Percentiles rank a stretch among this genome's conserved stretches.
These are phyloP conservation scores for Peronosclerospora sorghi DNA, from an alignment of 352 stramenopile genomes.

Conservation along the genomic window DNA sequence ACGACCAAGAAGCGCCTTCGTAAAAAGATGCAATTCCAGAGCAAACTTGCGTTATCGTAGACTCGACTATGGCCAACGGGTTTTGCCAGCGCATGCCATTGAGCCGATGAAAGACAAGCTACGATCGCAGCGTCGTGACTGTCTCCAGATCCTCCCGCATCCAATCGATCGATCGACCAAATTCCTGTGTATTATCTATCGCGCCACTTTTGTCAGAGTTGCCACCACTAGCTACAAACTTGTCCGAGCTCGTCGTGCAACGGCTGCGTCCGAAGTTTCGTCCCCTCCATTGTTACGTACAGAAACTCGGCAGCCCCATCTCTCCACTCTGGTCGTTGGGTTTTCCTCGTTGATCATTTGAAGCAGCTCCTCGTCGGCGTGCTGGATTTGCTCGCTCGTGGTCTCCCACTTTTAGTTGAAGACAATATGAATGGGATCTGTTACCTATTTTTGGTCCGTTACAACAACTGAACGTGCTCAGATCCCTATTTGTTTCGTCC, in stretches of 20 bases:
- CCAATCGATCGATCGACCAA: constrained; percentile 92
- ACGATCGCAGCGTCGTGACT: constrained; percentile 87
- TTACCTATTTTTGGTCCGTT: too few species aligned
- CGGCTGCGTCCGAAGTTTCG: constrained; percentile 91
- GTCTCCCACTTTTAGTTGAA: too few species aligned
- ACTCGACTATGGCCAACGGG: constrained; percentile 12
- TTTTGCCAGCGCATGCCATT: neutral
- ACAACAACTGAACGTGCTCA: too few species aligned
- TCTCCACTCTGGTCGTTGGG: constrained; percentile 86
- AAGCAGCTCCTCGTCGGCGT: constrained; percentile 96
- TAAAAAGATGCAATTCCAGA: constrained; percentile 69
- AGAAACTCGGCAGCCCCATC: constrained; percentile 98
- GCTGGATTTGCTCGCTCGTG: constrained; percentile 95
- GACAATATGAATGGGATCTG: too few species aligned
- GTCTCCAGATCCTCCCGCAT: constrained; percentile 94
- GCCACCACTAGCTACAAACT: constrained; percentile 92
- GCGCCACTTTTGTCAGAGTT: constrained; percentile 85
- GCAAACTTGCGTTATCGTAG: constrained; percentile 59
- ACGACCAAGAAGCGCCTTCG: constrained; percentile 44
- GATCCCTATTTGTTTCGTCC: too few species aligned
- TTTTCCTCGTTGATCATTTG: constrained; percentile 94
- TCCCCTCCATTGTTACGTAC: constrained; percentile 93
- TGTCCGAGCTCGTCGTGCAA: constrained; percentile 95
- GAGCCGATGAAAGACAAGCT: too few species aligned
- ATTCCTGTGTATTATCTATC: constrained; percentile 90